A percentile compares a stretch with the other conserved stretches of the same genome.
phyloP scores from a whole-genome alignment of 2,329 filamentous ascomycete species.

The Thelonectria blattea region DNA sequence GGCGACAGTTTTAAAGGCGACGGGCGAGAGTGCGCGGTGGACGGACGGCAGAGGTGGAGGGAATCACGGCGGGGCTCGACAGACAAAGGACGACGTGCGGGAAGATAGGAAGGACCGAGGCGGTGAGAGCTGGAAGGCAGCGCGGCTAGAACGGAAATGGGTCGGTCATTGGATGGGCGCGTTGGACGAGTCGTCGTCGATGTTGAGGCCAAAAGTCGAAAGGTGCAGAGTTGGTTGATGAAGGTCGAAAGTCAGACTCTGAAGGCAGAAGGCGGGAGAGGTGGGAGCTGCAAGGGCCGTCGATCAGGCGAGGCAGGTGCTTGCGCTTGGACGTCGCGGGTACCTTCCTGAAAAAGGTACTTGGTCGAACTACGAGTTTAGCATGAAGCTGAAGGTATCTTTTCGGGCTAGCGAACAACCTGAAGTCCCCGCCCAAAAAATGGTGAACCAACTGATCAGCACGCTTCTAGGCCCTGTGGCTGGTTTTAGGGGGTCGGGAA shows the following conservation, averaged over 20 bases:
- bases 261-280: slow-evolving; percentile 20
- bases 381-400: slow-evolving; percentile 3
- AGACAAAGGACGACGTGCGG: slow-evolving; percentile 14
- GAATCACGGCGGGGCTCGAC: slow-evolving; percentile 32
- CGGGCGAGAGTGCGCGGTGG: slow-evolving; percentile 12
- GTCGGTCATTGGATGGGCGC: slow-evolving; percentile 24
- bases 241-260: slow-evolving; percentile 29
- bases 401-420: background rate
- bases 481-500: slow-evolving; percentile 14
- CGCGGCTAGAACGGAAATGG: slow-evolving; percentile 19
- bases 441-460: slow-evolving; percentile 17
- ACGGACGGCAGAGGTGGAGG: slow-evolving; percentile 29
- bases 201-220: slow-evolving; percentile 8
- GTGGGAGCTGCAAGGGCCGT: slow-evolving; percentile 36
- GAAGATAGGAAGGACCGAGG: slow-evolving; percentile 3
- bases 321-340: slow-evolving; percentile 6
- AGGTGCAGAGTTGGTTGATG: background rate
- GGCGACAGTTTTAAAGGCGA: slow-evolving; percentile 25
- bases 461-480: slow-evolving; percentile 27
- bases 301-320: slow-evolving; percentile 29
- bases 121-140: slow-evolving; percentile 13
- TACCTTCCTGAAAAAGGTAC: slow-evolving; percentile 14
- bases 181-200: slow-evolving; percentile 6
- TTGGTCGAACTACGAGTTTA: slow-evolving; percentile 12
- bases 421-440: slow-evolving; percentile 18